phyloP scores from a whole-genome alignment of 148 eudicot genomes.

The Simmondsia chinensis region DNA sequence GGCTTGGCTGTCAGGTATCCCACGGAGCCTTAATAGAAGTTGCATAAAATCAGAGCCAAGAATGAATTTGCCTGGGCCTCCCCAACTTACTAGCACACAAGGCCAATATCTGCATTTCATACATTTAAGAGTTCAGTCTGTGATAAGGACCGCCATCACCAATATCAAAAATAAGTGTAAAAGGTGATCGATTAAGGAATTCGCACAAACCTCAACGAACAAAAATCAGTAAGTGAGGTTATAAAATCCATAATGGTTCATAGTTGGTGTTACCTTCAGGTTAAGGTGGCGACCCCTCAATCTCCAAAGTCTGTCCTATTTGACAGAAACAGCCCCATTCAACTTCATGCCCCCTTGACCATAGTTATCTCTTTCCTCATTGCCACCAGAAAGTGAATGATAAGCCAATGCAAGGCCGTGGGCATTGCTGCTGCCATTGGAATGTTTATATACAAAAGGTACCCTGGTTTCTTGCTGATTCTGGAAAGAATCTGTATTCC shows the following conservation, averaged over 20 bases:
- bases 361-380: slow-evolving; percentile 15
- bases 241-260: background rate
- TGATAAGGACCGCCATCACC: too few relatives aligned
- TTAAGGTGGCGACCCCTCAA: slow-evolving; percentile 15
- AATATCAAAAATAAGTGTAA: too few relatives aligned
- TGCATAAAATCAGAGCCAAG: slow-evolving; percentile 60
- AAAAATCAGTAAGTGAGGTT: too few relatives aligned
- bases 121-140: slow-evolving; percentile 6
- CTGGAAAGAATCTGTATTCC: slow-evolving; percentile 11
- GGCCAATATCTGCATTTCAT: slow-evolving; percentile 9
- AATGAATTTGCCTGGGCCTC: slow-evolving; percentile 53
- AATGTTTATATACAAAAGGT: slow-evolving; percentile 6
- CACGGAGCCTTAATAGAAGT: slow-evolving; percentile 4
- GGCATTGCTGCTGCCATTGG: slow-evolving; percentile 16
- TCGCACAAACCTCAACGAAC: too few relatives aligned
- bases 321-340: slow-evolving; percentile 29
- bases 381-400: slow-evolving; percentile 14
- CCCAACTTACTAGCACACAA: background rate
- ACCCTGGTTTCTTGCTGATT: slow-evolving; percentile 12
- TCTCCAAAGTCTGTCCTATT: slow-evolving; percentile 10
- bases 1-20: background rate
- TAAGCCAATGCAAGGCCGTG: slow-evolving; percentile 18
- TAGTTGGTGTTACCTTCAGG: background rate
- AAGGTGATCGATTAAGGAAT: too few relatives aligned
- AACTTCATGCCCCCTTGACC: slow-evolving; percentile 22